phyloP scores from a whole-genome alignment of 2,329 filamentous ascomycete species.

The Colletotrichum liaoningense region DNA sequence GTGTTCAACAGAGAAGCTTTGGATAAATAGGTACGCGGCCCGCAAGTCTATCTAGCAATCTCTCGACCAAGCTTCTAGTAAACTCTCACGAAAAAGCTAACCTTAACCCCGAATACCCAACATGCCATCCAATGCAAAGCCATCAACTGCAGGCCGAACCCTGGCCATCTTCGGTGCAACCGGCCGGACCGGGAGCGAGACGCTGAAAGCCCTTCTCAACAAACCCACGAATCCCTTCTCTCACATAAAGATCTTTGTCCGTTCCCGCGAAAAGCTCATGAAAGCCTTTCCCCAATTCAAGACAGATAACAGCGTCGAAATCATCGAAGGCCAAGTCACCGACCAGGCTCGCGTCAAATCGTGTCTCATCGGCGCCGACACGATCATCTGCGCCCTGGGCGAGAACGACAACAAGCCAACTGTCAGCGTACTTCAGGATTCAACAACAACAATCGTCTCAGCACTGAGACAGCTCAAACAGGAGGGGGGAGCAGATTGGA shows the following conservation, averaged over 20 bases:
- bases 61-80: no score
- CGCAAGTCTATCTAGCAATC: neutral
- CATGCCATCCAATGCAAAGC: neutral
- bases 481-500: neutral
- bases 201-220: slow-evolving; percentile 14
- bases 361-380: slow-evolving; percentile 16
- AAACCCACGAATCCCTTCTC: neutral
- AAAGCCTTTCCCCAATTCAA: slow-evolving; percentile 3
- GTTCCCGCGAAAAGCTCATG: slow-evolving; percentile 14
- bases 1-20: neutral
- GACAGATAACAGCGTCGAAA: neutral
- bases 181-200: slow-evolving; percentile 26
- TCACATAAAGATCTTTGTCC: slow-evolving; percentile 15
- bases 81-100: neutral
- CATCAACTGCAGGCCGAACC: neutral
- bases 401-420: slow-evolving; percentile 26
- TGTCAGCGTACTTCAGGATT: slow-evolving; percentile 9
- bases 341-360: neutral
- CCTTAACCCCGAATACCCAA: neutral
- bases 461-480: slow-evolving; percentile 9
- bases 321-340: slow-evolving; percentile 29
- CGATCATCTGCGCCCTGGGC: slow-evolving; percentile 23
- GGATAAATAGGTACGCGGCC: neutral
- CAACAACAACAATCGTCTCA: slow-evolving; percentile 1
- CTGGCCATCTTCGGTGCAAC: slow-evolving; percentile 31